Conservation (phyloP, 2,329 filamentous ascomycete genomes). For the Ascochyta lentis region DNA sequence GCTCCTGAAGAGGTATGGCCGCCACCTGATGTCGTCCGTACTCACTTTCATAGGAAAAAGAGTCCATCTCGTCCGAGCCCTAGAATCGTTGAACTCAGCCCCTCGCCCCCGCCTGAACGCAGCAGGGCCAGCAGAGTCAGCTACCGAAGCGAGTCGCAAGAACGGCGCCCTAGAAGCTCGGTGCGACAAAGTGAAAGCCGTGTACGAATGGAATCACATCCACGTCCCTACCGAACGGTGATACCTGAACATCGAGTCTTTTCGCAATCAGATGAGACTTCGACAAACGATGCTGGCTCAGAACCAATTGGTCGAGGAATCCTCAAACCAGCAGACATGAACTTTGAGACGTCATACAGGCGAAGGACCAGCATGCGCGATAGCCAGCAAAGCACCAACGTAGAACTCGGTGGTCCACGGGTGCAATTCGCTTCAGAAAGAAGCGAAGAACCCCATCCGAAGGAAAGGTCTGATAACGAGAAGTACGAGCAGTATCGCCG, state of each 20-base stretch:
- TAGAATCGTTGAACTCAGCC: constrained; percentile 33
- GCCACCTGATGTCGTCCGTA: constrained; percentile 32
- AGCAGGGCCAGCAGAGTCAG: constrained; percentile 21
- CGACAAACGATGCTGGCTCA: constrained; percentile 19
- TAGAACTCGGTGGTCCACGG: constrained; percentile 38
- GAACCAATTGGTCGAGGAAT: constrained; percentile 34
- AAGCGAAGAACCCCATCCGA: constrained; percentile 6
- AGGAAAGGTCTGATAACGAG: constrained; percentile 12
- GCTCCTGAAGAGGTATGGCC: constrained; percentile 29
- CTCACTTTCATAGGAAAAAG: constrained; percentile 29
- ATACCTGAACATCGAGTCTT: constrained; percentile 24
- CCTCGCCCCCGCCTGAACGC: constrained; percentile 30
- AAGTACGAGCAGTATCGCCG: constrained; percentile 23
- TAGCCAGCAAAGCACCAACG: constrained; percentile 37
- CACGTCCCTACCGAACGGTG: constrained; percentile 32
- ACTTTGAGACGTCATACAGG: constrained; percentile 25
- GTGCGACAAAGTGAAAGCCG: constrained; percentile 24
- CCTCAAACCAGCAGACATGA: constrained; percentile 27
- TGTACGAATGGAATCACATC: constrained; percentile 34
- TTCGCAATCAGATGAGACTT: constrained; percentile 27
- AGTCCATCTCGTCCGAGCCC: constrained; percentile 19
- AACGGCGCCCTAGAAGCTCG: constrained; percentile 18
- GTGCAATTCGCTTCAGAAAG: constrained; percentile 39
- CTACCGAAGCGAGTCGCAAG: constrained; percentile 26
- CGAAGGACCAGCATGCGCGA: constrained; percentile 25